These are phyloP conservation scores for Plasmodium inui DNA, from an alignment of 169 alveolate species.

Conservation along the genomic window DNA sequence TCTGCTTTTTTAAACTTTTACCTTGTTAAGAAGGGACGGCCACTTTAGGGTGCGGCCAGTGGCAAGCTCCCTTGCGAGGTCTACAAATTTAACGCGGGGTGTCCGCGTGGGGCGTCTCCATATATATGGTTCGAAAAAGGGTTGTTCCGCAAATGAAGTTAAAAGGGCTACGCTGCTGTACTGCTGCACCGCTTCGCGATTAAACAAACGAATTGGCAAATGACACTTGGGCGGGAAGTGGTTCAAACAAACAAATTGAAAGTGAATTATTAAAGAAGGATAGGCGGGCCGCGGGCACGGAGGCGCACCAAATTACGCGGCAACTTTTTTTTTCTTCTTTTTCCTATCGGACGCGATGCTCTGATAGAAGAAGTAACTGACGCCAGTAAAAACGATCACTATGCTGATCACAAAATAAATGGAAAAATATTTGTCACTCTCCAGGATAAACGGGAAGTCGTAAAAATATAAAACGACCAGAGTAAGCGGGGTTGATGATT, in stretches of 20 bases:
- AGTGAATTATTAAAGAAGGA: background rate
- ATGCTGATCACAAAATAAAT: constrained; percentile 57
- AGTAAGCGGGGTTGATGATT: constrained; percentile 69
- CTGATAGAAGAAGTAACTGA: constrained; percentile 70
- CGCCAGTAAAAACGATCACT: constrained; percentile 57
- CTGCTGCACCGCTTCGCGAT: background rate
- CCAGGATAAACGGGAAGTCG: constrained; percentile 55
- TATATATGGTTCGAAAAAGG: background rate
- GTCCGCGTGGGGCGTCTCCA: too few relatives aligned
- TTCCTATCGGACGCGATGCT: constrained; percentile 1
- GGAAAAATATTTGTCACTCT: constrained; percentile 67
- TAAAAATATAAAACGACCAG: constrained; percentile 55
- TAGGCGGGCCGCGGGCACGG: background rate
- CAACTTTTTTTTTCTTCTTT: background rate
- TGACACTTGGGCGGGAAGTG: too few relatives aligned
- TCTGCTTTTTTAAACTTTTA: background rate
- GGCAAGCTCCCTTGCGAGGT: background rate
- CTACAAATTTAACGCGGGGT: background rate
- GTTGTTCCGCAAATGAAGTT: background rate
- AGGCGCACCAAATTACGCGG: background rate
- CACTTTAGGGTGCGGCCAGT: background rate
- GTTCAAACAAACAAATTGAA: background rate
- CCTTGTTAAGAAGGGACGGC: background rate
- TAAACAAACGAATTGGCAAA: background rate
- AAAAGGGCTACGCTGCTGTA: background rate